Conservation (phyloP, 108 stramenopile species). For the Phaeodactylum tricornutum region DNA sequence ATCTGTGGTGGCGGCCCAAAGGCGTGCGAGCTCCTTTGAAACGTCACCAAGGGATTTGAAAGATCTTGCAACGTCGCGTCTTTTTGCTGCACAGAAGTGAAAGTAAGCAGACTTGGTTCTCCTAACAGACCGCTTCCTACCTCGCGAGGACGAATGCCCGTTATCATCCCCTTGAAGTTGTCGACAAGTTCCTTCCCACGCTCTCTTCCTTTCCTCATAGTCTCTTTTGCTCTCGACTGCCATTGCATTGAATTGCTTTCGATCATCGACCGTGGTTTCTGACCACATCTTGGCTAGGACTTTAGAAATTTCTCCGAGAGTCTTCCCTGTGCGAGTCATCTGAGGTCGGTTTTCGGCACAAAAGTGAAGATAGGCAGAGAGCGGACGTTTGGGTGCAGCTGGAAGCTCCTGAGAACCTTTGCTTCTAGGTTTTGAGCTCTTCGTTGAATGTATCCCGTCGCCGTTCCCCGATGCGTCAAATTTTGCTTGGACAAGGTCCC, state of each 20-base stretch:
- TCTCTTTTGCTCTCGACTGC: constrained; percentile 10
- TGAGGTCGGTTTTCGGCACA: constrained; percentile 29
- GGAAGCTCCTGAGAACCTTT: constrained; percentile 3
- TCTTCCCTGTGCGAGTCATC: constrained; percentile 6
- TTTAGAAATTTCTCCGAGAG: constrained; percentile 22
- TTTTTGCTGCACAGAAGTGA: constrained; percentile 29
- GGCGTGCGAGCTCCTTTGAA: constrained; percentile 41
- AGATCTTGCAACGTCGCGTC: constrained; percentile 28
- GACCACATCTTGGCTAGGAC: constrained; percentile 17
- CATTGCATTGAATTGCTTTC: constrained; percentile 11
- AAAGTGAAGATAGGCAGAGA: constrained; percentile 29
- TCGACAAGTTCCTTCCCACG: constrained; percentile 17
- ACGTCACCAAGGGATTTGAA: constrained; percentile 27
- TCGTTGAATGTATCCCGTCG: background rate
- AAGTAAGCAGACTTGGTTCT: constrained; percentile 35
- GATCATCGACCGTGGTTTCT: constrained; percentile 8
- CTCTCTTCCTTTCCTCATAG: constrained; percentile 9
- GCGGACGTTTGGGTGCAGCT: constrained; percentile 20
- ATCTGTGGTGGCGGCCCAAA: constrained; percentile 24
- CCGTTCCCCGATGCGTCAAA: constrained; percentile 2
- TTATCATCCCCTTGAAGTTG: background rate
- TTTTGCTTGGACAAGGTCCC: constrained; percentile 33
- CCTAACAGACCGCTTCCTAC: background rate
- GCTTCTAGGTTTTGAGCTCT: background rate
- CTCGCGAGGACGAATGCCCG: background rate